phyloP scores from a whole-genome alignment of 2,329 filamentous ascomycete genomes.

The Chlorencoelia australis region DNA sequence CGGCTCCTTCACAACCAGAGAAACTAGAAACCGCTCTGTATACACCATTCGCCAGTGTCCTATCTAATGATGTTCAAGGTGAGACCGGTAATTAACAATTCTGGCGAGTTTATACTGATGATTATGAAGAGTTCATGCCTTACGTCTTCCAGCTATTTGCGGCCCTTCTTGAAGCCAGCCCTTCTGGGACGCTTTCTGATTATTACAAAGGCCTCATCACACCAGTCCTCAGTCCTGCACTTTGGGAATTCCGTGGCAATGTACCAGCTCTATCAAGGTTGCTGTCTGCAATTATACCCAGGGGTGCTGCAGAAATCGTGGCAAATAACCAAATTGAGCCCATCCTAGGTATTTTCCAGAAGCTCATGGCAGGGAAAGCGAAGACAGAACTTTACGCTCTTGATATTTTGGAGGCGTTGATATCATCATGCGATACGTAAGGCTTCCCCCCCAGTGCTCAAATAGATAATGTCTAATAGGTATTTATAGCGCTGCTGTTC shows the following conservation, averaged over 20 bases:
- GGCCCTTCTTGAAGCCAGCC: conserved; percentile 78
- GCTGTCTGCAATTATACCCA: conserved; percentile 72
- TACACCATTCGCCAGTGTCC: conserved; percentile 68
- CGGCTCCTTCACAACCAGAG: conserved; percentile 55
- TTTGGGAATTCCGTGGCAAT: conserved; percentile 91
- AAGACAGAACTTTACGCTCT: conserved; percentile 74
- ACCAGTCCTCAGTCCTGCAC: conserved; percentile 66
- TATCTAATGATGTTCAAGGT: conserved; percentile 75
- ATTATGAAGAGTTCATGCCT: conserved; percentile 69
- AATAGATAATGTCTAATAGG: conserved; percentile 18
- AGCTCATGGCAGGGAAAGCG: conserved; percentile 54
- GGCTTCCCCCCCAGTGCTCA: conserved; percentile 27
- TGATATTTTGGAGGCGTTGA: conserved; percentile 75
- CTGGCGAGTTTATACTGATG: conserved; percentile 24
- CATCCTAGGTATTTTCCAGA: conserved; percentile 93
- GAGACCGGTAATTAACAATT: conserved; percentile 20
- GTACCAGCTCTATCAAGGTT: conserved; percentile 84
- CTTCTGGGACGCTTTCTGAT: conserved; percentile 63
- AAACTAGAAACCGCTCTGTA: conserved; percentile 76
- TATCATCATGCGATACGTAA: conserved; percentile 61
- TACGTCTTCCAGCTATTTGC: conserved; percentile 96
- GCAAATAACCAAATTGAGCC: conserved; percentile 74
- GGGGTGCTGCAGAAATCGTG: conserved; percentile 62
- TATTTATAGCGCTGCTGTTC: conserved; percentile 46
- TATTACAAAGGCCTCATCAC: conserved; percentile 72